These are phyloP conservation scores for Backusella luteola DNA, from an alignment of 192 early-diverging fungal genomes.

Conservation along the genomic window DNA sequence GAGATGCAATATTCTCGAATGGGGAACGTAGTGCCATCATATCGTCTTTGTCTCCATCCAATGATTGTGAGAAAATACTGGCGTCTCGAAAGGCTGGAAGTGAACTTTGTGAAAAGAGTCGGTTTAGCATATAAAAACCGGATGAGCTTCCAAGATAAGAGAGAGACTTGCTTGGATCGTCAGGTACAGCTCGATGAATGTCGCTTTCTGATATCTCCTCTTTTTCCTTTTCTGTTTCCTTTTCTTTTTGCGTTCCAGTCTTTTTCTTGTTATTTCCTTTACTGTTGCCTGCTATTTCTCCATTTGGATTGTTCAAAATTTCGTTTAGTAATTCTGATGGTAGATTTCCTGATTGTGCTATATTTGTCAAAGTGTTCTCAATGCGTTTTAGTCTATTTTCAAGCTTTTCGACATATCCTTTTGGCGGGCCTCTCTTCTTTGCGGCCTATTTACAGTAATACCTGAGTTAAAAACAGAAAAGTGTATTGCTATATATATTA, in stretches of 20 bases:
- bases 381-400: conserved; percentile 28
- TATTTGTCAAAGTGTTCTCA: conserved; percentile 19
- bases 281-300: background rate
- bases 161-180: background rate
- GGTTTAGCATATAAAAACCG: conserved; percentile 24
- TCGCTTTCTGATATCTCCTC: background rate
- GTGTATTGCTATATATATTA: background rate
- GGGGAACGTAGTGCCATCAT: background rate
- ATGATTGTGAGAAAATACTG: background rate
- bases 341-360: conserved; percentile 18
- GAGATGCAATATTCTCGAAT: background rate
- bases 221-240: background rate
- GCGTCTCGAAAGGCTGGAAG: background rate
- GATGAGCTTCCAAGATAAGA: conserved; percentile 24
- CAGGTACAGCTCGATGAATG: background rate
- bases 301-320: background rate
- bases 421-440: conserved; percentile 33
- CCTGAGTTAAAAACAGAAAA: background rate
- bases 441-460: conserved; percentile 7
- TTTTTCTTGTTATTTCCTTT: background rate
- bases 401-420: conserved; percentile 31
- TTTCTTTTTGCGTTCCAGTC: background rate
- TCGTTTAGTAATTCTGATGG: conserved; percentile 8
- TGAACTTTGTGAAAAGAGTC: background rate
- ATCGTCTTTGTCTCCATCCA: conserved; percentile 12